Evolutionary conservation across 306 rosid genomes (phyloP).

Genomic region (Glycyrrhiza uralensis): DNA sequence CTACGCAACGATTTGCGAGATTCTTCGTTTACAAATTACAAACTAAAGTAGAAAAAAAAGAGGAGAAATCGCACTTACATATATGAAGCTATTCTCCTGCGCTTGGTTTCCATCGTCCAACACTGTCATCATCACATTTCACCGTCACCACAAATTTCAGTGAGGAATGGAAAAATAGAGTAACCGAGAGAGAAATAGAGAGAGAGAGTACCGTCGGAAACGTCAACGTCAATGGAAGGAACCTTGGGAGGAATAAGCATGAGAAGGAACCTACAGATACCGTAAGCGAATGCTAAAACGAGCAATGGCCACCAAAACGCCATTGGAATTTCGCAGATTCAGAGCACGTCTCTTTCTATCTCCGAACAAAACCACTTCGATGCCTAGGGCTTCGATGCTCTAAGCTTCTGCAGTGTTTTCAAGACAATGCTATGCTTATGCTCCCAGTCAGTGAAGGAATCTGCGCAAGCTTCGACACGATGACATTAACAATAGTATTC

Average conservation of each 20-base stretch:
- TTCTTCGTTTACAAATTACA: too few species aligned
- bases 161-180: slow-evolving; percentile 36
- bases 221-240: slow-evolving; percentile 85
- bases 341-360: background rate
- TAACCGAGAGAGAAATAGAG: slow-evolving; percentile 29
- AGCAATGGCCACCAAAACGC: slow-evolving; percentile 84
- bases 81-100: slow-evolving; percentile 82
- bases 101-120: slow-evolving; percentile 75
- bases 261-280: slow-evolving; percentile 66
- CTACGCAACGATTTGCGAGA: background rate
- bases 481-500: background rate
- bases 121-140: slow-evolving; percentile 49
- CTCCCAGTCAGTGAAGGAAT: slow-evolving; percentile 17
- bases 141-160: background rate
- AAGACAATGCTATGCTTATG: too few species aligned
- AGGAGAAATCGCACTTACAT: slow-evolving; percentile 46
- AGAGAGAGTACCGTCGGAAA: slow-evolving; percentile 73
- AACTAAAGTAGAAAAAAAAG: too few species aligned
- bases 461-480: background rate
- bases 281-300: slow-evolving; percentile 72
- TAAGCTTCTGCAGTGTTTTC: background rate
- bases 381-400: slow-evolving; percentile 17
- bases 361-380: background rate
- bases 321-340: slow-evolving; percentile 38
- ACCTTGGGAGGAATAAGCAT: slow-evolving; percentile 95